Evolutionary conservation across 176 grass and related monocot genomes (phyloP).

Genomic region (Canna indica): DNA sequence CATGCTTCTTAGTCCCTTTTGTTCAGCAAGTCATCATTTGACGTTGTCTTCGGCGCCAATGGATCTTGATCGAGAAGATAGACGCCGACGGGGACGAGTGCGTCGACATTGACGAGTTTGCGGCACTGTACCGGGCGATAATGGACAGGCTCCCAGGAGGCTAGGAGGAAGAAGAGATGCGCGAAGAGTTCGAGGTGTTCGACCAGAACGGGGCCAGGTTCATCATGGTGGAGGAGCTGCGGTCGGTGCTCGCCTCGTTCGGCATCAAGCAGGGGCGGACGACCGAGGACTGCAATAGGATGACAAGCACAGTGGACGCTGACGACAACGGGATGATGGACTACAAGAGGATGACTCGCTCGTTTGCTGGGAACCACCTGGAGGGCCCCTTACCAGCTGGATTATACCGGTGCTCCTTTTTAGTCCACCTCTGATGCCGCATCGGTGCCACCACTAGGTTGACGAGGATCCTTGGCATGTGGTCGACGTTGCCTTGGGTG

Average conservation of each 20-base stretch:
- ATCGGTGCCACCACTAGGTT: slow-evolving; percentile 45
- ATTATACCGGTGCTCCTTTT: slow-evolving; percentile 27
- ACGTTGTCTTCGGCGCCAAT: background rate
- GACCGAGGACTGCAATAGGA: slow-evolving; percentile 6
- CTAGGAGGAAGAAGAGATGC: slow-evolving; percentile 1
- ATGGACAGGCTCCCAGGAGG: background rate
- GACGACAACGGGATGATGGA: slow-evolving; percentile 8
- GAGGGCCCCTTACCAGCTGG: slow-evolving; percentile 43
- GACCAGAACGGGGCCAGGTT: slow-evolving; percentile 19
- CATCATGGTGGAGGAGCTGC: slow-evolving; percentile 14
- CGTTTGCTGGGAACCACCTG: slow-evolving; percentile 51
- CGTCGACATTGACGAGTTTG: slow-evolving; percentile 6
- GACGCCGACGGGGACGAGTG: slow-evolving; percentile 8
- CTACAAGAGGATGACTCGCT: no score
- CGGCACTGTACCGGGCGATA: background rate
- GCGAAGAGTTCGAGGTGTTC: slow-evolving; percentile 15
- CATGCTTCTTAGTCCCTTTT: no score
- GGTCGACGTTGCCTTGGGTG: slow-evolving; percentile 33
- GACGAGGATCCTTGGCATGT: slow-evolving; percentile 55
- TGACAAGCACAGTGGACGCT: slow-evolving; percentile 9
- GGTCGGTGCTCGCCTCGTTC: background rate
- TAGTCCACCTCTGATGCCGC: slow-evolving; percentile 42
- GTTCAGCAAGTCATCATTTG: no score
- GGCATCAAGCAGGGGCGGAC: slow-evolving; percentile 6
- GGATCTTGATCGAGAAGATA: background rate